Conservation (phyloP, 2,329 filamentous ascomycete species). For the Phyllosticta citriasiana region DNA sequence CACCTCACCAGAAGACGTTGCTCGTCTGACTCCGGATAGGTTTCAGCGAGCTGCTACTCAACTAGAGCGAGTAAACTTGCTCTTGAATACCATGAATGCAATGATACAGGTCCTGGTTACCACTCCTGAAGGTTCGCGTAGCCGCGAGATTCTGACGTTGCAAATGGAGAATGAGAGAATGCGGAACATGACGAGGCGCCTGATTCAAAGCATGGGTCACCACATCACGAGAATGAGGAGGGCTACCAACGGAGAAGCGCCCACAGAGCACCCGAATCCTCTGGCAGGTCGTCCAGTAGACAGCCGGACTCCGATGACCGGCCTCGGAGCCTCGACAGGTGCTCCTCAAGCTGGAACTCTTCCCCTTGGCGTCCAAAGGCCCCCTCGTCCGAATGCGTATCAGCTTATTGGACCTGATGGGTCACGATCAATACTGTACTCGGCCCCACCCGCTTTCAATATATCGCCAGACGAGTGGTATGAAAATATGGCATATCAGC, state of each 20-base stretch:
- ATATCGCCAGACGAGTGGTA: neutral
- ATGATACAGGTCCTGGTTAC: slow-evolving; percentile 16
- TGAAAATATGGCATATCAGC: slow-evolving; percentile 5
- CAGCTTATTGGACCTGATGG: slow-evolving; percentile 28
- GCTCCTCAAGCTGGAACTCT: slow-evolving; percentile 7
- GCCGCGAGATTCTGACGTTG: slow-evolving; percentile 21
- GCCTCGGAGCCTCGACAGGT: slow-evolving; percentile 9
- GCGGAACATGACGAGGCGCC: slow-evolving; percentile 10
- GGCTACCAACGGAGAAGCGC: neutral
- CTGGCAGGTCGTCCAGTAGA: neutral
- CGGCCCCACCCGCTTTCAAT: neutral
- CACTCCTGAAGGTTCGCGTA: slow-evolving; percentile 20
- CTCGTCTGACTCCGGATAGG: neutral
- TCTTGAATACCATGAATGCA: slow-evolving; percentile 21
- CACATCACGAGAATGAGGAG: neutral
- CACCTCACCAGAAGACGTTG: neutral
- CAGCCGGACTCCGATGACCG: neutral
- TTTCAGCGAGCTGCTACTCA: slow-evolving; percentile 3
- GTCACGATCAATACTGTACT: slow-evolving; percentile 24
- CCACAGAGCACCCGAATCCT: neutral
- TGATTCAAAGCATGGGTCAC: neutral
- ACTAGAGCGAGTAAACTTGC: slow-evolving; percentile 2
- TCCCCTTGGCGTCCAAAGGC: neutral
- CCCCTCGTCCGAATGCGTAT: slow-evolving; percentile 17
- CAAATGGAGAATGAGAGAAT: slow-evolving; percentile 21